These are phyloP conservation scores for Pilatotrama ljubarskyi DNA, from an alignment of 768 basidiomycete genomes.

Conservation along the genomic window DNA sequence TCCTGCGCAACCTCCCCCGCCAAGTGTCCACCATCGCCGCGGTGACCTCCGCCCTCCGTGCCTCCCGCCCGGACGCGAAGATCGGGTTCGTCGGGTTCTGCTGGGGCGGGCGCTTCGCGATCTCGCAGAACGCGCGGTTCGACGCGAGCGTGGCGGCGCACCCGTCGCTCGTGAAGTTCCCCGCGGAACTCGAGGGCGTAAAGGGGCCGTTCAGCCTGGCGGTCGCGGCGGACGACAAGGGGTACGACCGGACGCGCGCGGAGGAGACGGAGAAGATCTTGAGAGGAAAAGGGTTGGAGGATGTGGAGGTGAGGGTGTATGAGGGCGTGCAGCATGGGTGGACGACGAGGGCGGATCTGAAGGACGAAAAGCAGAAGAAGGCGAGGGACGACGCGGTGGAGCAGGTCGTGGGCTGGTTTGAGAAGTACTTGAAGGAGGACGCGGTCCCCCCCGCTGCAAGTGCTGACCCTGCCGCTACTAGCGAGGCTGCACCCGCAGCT, in stretches of 20 bases:
- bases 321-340: conserved; percentile 24
- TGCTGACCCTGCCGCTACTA: not conserved
- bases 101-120: conserved; percentile 27
- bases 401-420: conserved; percentile 21
- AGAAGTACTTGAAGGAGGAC: conserved; percentile 10
- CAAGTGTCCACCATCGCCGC: conserved; percentile 15
- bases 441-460: not conserved
- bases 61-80: conserved; percentile 9
- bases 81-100: conserved; percentile 26
- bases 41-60: conserved; percentile 12
- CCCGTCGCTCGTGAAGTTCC: conserved; percentile 23
- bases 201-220: conserved; percentile 21
- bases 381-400: conserved; percentile 21
- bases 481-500: not conserved
- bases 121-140: conserved; percentile 22
- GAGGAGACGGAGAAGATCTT: conserved; percentile 19
- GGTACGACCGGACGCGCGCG: conserved; percentile 8
- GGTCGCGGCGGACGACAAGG: conserved; percentile 11
- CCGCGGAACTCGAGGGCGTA: conserved; percentile 19
- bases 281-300: conserved; percentile 13
- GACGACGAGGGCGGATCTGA: conserved; percentile 18
- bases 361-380: conserved; percentile 19
- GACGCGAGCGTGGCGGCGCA: conserved; percentile 24
- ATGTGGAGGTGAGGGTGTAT: conserved; percentile 23
- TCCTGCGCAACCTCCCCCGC: conserved; percentile 22